Conservation (phyloP, 78 protist genomes). For the Dictyostelium discoideum region DNA sequence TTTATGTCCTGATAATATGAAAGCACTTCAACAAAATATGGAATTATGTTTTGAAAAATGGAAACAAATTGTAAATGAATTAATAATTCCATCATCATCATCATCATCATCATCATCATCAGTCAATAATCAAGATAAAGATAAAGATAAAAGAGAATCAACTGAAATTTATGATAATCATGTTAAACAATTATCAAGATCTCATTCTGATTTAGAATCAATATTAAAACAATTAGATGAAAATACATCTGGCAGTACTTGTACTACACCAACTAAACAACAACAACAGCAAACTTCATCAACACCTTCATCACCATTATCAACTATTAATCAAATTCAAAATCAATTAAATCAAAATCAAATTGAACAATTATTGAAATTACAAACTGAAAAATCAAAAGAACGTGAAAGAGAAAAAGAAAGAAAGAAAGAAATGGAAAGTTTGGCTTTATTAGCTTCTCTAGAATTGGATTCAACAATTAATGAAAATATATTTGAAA, state of each 20-base stretch:
- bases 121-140: background rate
- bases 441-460: background rate
- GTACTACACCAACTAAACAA: background rate
- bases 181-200: slow-evolving; percentile 8
- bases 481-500: background rate
- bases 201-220: slow-evolving; percentile 21
- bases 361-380: background rate
- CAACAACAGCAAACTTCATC: background rate
- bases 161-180: slow-evolving; percentile 3
- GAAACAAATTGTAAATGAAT: slow-evolving; percentile 47
- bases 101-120: background rate
- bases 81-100: background rate
- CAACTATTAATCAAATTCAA: slow-evolving; percentile 4
- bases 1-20: slow-evolving; percentile 60
- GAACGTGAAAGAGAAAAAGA: background rate
- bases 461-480: background rate
- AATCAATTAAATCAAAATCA: slow-evolving; percentile 8
- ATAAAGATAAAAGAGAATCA: background rate
- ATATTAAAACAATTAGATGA: background rate
- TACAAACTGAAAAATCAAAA: background rate
- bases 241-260: background rate
- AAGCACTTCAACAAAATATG: slow-evolving; percentile 76
- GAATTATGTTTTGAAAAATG: slow-evolving; percentile 72
- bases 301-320: background rate
- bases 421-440: background rate